phyloP scores from a whole-genome alignment of 1,139 yeast species.

The Pichia sp. region DNA sequence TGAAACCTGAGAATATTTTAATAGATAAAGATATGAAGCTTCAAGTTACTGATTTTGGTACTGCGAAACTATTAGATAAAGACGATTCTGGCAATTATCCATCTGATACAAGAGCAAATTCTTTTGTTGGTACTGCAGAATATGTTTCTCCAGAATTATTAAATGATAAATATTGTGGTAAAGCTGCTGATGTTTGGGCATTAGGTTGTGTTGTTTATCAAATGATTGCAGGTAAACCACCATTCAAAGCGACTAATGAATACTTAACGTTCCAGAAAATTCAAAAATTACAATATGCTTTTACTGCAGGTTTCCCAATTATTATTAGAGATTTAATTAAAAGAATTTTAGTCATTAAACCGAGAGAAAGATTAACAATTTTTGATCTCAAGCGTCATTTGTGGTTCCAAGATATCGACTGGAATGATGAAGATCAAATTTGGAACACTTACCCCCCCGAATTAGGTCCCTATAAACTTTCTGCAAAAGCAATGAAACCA shows the following conservation, averaged over 20 bases:
- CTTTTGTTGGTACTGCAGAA: constrained; percentile 70
- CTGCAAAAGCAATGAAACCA: constrained; percentile 53
- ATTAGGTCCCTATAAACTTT: constrained; percentile 65
- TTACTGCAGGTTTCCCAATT: constrained; percentile 71
- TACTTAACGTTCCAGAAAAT: constrained; percentile 92
- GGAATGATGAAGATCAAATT: constrained; percentile 55
- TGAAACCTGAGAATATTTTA: constrained; percentile 89
- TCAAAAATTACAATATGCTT: constrained; percentile 73
- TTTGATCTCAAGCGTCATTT: constrained; percentile 63
- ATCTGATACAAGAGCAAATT: constrained; percentile 63
- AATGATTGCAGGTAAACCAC: constrained; percentile 91
- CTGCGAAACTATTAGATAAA: constrained; percentile 70
- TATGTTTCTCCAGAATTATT: constrained; percentile 92
- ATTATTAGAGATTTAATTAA: constrained; percentile 68
- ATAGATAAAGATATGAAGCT: constrained; percentile 75
- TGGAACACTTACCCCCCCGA: constrained; percentile 76
- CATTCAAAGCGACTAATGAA: constrained; percentile 94
- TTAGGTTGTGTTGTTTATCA: constrained; percentile 91
- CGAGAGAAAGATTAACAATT: constrained; percentile 59
- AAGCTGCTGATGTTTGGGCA: constrained; percentile 93
- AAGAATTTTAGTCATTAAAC: constrained; percentile 56
- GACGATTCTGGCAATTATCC: constrained; percentile 46
- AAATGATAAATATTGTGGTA: constrained; percentile 77
- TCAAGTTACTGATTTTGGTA: constrained; percentile 96
- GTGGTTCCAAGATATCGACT: constrained; percentile 64